Conservation (phyloP, 352 stramenopile genomes). For the Elongisporangium prolatum region DNA sequence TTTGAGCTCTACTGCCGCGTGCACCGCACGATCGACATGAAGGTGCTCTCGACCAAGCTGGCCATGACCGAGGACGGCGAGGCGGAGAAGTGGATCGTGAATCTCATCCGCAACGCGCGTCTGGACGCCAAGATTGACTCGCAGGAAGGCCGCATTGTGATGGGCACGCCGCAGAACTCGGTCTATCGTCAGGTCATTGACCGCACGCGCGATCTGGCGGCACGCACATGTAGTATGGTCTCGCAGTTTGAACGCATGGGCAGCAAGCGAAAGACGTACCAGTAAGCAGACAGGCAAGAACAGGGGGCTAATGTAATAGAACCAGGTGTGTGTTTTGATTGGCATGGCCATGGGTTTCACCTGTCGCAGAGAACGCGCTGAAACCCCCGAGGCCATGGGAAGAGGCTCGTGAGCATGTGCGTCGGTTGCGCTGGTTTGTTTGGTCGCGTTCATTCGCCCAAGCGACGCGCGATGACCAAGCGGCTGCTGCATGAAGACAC, state of each 20-base stretch:
- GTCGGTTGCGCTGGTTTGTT: background rate
- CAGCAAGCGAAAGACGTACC: conserved; percentile 67
- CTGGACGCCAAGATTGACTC: conserved; percentile 99
- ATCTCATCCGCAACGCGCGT: conserved; percentile 96
- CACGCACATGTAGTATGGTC: conserved; percentile 88
- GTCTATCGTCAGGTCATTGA: conserved; percentile 97
- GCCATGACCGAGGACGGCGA: conserved; percentile 94
- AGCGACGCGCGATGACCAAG: background rate
- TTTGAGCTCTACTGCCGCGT: conserved; percentile 99
- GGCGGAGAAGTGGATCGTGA: conserved; percentile 99
- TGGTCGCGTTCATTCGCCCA: background rate
- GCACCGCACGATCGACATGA: conserved; percentile 99
- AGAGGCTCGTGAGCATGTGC: background rate
- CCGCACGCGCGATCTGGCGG: conserved; percentile 95
- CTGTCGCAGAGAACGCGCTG: background rate
- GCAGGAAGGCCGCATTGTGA: conserved; percentile 95
- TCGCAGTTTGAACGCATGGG: conserved; percentile 82
- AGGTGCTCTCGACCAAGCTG: conserved; percentile 94
- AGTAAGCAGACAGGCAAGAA: conserved; percentile 24
- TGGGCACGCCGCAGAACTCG: conserved; percentile 91
- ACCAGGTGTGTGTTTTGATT: conserved; percentile 1
- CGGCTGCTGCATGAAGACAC: background rate
- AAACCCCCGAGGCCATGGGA: background rate
- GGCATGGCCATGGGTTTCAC: background rate
- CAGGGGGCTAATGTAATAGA: background rate